phyloP scores from a whole-genome alignment of 2,329 filamentous ascomycete species.

The Clonostachys chloroleuca region DNA sequence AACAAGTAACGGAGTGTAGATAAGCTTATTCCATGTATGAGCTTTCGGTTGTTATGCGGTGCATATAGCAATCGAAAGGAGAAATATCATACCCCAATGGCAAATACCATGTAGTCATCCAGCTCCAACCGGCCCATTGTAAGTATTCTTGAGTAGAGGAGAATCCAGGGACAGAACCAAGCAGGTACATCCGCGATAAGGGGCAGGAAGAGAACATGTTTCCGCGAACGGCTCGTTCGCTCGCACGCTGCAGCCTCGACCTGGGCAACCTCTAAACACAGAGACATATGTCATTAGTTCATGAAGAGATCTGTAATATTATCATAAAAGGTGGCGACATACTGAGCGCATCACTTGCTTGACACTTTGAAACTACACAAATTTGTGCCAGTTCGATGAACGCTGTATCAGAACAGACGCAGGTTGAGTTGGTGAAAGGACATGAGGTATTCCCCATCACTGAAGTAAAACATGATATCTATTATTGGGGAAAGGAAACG shows the following conservation, averaged over 20 bases:
- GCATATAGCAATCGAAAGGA: too few relatives aligned
- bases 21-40: too few relatives aligned
- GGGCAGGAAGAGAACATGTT: conserved; percentile 20
- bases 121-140: conserved; percentile 19
- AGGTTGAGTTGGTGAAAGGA: conserved; percentile 11
- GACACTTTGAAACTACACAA: conserved; percentile 17
- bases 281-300: too few relatives aligned
- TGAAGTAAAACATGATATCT: too few relatives aligned
- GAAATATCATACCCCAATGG: conserved; percentile 7
- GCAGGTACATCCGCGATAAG: conserved; percentile 27
- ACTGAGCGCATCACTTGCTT: conserved; percentile 16
- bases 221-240: conserved; percentile 18
- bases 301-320: too few relatives aligned
- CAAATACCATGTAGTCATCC: conserved; percentile 33
- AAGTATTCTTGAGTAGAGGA: conserved; percentile 27
- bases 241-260: conserved; percentile 24
- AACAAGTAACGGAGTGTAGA: conserved; percentile 22
- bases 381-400: conserved; percentile 9
- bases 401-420: conserved; percentile 16
- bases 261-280: conserved; percentile 6
- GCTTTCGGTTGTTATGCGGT: too few relatives aligned
- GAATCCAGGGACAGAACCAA: conserved; percentile 22
- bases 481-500: too few relatives aligned
- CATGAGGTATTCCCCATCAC: neutral
- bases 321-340: neutral